phyloP scores from a whole-genome alignment of 257 asterid genomes.

The Primulina huaijiensis region DNA sequence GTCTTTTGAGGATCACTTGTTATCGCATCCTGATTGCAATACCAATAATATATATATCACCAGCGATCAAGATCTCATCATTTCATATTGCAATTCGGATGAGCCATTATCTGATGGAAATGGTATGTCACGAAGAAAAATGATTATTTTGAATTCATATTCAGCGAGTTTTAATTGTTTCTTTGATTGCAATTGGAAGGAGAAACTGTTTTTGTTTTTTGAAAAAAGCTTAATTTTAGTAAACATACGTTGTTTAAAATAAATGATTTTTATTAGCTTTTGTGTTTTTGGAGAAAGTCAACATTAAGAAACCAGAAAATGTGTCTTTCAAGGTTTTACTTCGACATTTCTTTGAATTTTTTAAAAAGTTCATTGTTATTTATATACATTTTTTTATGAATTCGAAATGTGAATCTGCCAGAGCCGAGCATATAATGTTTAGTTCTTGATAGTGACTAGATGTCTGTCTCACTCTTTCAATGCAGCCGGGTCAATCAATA shows the following conservation, averaged over 20 bases:
- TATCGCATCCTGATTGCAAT: conserved; percentile 99
- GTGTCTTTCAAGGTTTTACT: too few species aligned
- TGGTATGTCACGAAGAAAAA: conserved; percentile 39
- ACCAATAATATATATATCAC: conserved; percentile 97
- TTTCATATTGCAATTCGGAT: conserved; percentile 92
- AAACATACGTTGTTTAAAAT: too few species aligned
- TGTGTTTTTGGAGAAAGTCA: not conserved
- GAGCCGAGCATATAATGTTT: not conserved
- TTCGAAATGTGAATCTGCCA: not conserved
- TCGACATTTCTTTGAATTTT: too few species aligned
- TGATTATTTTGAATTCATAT: not conserved
- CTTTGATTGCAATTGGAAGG: not conserved
- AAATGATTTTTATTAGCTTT: not conserved
- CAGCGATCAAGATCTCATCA: conserved; percentile 95
- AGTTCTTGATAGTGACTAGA: not conserved
- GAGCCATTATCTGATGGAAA: conserved; percentile 83
- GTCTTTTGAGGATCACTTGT: conserved; percentile 92
- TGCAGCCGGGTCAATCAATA: conserved; percentile 92
- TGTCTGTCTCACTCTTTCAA: conserved; percentile 1
- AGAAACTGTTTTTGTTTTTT: not conserved
- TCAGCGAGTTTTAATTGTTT: not conserved
- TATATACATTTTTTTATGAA: not conserved
- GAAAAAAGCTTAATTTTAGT: too few species aligned
- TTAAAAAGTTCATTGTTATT: too few species aligned
- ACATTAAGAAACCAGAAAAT: not conserved